These are phyloP conservation scores for Penicillium mononematosum DNA, from an alignment of 495 filamentous ascomycete species.

Conservation along the genomic window DNA sequence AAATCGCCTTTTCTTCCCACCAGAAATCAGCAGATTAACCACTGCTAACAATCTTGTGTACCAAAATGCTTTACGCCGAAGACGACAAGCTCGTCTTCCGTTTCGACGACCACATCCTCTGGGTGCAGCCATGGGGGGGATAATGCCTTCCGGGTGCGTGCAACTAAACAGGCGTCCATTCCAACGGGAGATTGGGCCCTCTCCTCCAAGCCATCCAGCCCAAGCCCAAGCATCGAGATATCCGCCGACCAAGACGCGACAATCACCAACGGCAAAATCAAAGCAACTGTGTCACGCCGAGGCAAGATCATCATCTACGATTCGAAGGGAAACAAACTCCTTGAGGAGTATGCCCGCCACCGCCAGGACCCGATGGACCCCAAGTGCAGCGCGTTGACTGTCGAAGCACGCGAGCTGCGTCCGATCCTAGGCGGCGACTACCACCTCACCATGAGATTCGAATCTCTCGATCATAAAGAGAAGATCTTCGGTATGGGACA, in stretches of 20 bases:
- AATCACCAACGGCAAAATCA: conserved; percentile 53
- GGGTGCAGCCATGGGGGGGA: conserved; percentile 57
- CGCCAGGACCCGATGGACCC: conserved; percentile 51
- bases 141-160: conserved; percentile 53
- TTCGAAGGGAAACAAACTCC: conserved; percentile 38
- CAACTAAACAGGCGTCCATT: conserved; percentile 49
- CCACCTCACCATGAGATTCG: conserved; percentile 53
- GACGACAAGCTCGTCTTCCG: conserved; percentile 44
- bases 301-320: conserved; percentile 55
- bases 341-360: conserved; percentile 59
- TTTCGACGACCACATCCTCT: conserved; percentile 54
- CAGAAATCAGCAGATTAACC: background rate
- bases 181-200: conserved; percentile 56
- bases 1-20: background rate
- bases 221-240: conserved; percentile 24
- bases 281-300: conserved; percentile 42
- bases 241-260: conserved; percentile 33
- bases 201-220: conserved; percentile 21
- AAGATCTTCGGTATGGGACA: conserved; percentile 64
- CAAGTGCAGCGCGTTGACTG: conserved; percentile 52
- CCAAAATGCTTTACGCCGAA: conserved; percentile 44
- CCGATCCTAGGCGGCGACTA: conserved; percentile 52
- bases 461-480: conserved; percentile 49
- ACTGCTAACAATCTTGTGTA: background rate
- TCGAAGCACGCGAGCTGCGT: conserved; percentile 56